Percentiles rank a stretch among this genome's conserved stretches.
Conservation (phyloP, 768 basidiomycete species). For the Leucocoprinus leucothites region DNA sequence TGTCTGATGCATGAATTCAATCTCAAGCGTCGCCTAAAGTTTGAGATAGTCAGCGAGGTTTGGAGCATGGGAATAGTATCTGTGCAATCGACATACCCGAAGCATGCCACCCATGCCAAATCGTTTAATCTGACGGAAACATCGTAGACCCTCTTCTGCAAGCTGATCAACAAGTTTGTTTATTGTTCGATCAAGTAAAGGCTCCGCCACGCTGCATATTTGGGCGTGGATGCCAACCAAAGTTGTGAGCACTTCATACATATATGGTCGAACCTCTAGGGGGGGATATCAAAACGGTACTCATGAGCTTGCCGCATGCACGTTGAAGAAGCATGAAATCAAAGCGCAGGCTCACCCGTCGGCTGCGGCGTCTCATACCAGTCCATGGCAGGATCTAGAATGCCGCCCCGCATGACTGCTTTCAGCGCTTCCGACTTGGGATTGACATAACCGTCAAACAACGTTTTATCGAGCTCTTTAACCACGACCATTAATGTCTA, state of each 20-base stretch:
- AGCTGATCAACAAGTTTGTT: constrained; percentile 79
- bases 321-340: background rate
- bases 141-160: constrained; percentile 77
- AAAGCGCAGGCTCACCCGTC: constrained; percentile 52
- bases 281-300: constrained; percentile 1
- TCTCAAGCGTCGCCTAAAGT: constrained; percentile 90
- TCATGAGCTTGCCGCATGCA: background rate
- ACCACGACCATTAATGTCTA: constrained; percentile 77
- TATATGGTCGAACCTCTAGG: constrained; percentile 87
- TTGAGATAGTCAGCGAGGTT: background rate
- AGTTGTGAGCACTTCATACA: constrained; percentile 84
- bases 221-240: constrained; percentile 93
- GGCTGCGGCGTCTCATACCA: constrained; percentile 96
- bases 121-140: constrained; percentile 84
- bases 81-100: constrained; percentile 57
- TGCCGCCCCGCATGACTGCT: constrained; percentile 70
- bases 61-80: background rate
- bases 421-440: constrained; percentile 73
- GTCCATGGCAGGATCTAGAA: constrained; percentile 78
- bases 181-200: constrained; percentile 79
- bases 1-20: constrained; percentile 98
- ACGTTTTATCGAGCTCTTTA: constrained; percentile 78
- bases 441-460: constrained; percentile 87
- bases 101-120: constrained; percentile 99
- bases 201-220: constrained; percentile 75